A percentile compares a stretch with the other conserved stretches of the same genome.
phyloP scores from a whole-genome alignment of 2,329 filamentous ascomycete species.

The Thermothelomyces thermophilus region DNA sequence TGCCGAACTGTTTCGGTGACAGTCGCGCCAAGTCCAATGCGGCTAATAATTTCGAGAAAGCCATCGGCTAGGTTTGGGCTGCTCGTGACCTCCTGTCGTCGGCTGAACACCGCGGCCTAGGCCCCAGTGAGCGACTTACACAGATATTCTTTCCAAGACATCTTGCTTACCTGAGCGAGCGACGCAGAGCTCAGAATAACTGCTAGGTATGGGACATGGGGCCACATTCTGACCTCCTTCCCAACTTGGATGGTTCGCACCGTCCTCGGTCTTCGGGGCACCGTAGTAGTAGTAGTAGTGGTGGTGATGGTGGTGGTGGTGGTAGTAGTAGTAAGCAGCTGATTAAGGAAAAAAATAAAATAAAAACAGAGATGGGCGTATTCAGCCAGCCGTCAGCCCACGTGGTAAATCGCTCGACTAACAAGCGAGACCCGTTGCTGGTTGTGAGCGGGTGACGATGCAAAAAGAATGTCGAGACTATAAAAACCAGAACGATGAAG shows the following conservation, averaged over 20 bases:
- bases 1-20: constrained; percentile 31
- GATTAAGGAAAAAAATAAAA: no score
- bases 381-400: constrained; percentile 28
- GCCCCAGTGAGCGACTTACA: constrained; percentile 11
- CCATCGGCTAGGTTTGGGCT: constrained; percentile 23
- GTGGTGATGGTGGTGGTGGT: no score
- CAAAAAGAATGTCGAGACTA: no score
- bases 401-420: neutral
- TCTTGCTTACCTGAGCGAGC: constrained; percentile 26
- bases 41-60: constrained; percentile 16
- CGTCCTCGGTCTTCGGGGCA: no score
- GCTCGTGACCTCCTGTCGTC: constrained; percentile 11
- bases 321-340: no score
- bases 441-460: no score
- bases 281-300: no score
- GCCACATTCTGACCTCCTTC: constrained; percentile 24
- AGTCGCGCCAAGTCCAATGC: constrained; percentile 17
- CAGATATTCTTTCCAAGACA: neutral
- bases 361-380: constrained; percentile 15
- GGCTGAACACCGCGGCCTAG: constrained; percentile 25
- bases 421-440: neutral
- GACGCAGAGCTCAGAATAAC: constrained; percentile 25
- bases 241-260: neutral
- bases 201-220: constrained; percentile 19
- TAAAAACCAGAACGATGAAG: no score